Conservation (phyloP, 2,329 filamentous ascomycete species). For the Xylariaceae sp. region DNA sequence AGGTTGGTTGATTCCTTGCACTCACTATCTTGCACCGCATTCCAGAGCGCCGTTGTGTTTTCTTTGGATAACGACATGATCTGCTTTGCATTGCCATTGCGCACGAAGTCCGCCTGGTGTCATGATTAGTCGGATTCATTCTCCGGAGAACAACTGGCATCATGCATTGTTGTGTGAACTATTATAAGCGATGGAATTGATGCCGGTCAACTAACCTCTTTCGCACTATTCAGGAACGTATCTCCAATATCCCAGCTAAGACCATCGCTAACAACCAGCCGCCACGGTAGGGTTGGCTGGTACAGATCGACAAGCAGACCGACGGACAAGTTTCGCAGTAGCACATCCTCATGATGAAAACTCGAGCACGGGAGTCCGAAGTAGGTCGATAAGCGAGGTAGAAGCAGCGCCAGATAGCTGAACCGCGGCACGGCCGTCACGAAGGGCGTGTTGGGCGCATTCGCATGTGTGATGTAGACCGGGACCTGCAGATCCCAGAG, state of each 20-base stretch:
- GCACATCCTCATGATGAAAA: slow-evolving; percentile 48
- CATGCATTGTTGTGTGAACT: background rate
- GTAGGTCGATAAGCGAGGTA: slow-evolving; percentile 51
- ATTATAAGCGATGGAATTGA: background rate
- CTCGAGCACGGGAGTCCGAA: slow-evolving; percentile 53
- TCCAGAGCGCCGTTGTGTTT: slow-evolving; percentile 79
- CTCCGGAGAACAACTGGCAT: background rate
- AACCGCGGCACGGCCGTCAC: slow-evolving; percentile 54
- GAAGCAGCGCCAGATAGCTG: slow-evolving; percentile 55
- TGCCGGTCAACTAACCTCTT: slow-evolving; percentile 46
- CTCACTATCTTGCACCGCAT: slow-evolving; percentile 68
- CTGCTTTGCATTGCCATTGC: slow-evolving; percentile 81
- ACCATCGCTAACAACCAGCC: slow-evolving; percentile 51
- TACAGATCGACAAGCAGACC: slow-evolving; percentile 52
- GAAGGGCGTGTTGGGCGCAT: slow-evolving; percentile 46
- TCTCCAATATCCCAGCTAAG: slow-evolving; percentile 57
- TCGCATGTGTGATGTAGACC: slow-evolving; percentile 50
- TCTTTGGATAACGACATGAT: slow-evolving; percentile 86
- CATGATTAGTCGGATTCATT: slow-evolving; percentile 1
- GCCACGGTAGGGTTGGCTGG: slow-evolving; percentile 52
- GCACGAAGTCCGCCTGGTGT: slow-evolving; percentile 70
- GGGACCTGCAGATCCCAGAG: slow-evolving; percentile 55
- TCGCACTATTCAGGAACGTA: slow-evolving; percentile 61
- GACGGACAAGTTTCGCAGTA: slow-evolving; percentile 34
- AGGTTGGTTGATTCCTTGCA: background rate